A percentile compares a stretch with the other conserved stretches of the same genome.
phyloP scores from a whole-genome alignment of 495 filamentous ascomycete genomes.

The Sporormia fimetaria region DNA sequence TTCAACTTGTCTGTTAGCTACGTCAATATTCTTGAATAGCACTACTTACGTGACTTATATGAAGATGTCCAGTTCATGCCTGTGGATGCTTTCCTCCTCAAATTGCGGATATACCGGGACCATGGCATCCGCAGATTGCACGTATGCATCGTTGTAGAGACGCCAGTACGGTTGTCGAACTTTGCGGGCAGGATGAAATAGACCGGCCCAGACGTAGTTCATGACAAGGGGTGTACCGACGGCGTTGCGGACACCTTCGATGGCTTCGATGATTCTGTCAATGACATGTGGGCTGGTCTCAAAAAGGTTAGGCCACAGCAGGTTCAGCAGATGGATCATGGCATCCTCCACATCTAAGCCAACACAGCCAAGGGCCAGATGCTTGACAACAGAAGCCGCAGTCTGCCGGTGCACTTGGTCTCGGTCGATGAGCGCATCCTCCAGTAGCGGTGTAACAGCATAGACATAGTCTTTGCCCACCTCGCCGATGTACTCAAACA shows the following conservation, averaged over 20 bases:
- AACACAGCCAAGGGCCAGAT: slow-evolving; percentile 90
- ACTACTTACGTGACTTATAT: too few species aligned
- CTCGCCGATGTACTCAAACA: slow-evolving; percentile 98
- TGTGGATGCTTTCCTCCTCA: slow-evolving; percentile 59
- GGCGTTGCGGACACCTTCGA: slow-evolving; percentile 91
- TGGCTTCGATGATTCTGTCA: slow-evolving; percentile 90
- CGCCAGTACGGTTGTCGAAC: slow-evolving; percentile 89
- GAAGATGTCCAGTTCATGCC: slow-evolving; percentile 73
- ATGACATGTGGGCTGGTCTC: slow-evolving; percentile 98
- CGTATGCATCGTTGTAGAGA: slow-evolving; percentile 94
- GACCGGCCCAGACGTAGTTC: slow-evolving; percentile 95
- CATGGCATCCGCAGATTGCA: slow-evolving; percentile 84
- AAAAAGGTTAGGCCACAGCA: slow-evolving; percentile 94
- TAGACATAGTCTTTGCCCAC: slow-evolving; percentile 99
- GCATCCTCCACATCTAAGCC: slow-evolving; percentile 97
- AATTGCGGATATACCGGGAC: slow-evolving; percentile 88
- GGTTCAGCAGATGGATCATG: slow-evolving; percentile 93
- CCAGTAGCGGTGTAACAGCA: slow-evolving; percentile 90
- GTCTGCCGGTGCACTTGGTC: slow-evolving; percentile 98
- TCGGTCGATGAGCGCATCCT: slow-evolving; percentile 94
- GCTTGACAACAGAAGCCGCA: slow-evolving; percentile 90
- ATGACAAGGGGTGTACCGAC: slow-evolving; percentile 82
- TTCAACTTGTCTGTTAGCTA: too few species aligned
- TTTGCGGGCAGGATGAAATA: slow-evolving; percentile 94
- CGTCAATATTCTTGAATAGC: too few species aligned